phyloP scores from a whole-genome alignment of 257 asterid species.

The Solanum bulbocastanum region DNA sequence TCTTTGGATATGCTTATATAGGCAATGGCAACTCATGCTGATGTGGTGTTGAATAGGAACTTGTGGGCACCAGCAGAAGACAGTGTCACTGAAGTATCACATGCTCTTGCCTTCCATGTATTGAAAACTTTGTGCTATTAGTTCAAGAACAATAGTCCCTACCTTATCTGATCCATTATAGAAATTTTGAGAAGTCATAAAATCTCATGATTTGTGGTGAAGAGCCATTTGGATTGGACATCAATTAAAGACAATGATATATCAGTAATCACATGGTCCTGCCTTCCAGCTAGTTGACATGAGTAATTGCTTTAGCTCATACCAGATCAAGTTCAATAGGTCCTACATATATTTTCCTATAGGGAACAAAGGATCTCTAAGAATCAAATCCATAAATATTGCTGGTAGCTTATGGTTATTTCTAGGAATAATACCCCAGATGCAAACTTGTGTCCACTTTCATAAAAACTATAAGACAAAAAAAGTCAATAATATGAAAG shows the following conservation, averaged over 20 bases:
- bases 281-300: not conserved
- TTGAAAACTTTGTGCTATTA: not conserved
- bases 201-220: not conserved
- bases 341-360: not conserved
- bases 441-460: not conserved
- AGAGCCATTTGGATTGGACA: not conserved
- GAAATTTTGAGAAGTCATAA: not conserved
- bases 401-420: not conserved
- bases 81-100: not conserved
- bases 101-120: not conserved
- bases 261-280: not conserved
- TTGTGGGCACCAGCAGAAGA: not conserved
- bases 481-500: not conserved
- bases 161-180: not conserved
- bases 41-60: not conserved
- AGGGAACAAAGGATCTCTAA: not conserved
- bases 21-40: not conserved
- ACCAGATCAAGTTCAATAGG: not conserved
- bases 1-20: not conserved
- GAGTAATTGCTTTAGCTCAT: not conserved
- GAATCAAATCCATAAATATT: not conserved
- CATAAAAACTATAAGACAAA: not conserved
- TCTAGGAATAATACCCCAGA: not conserved
- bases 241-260: no score
- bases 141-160: not conserved